Evolutionary conservation across 2,329 filamentous ascomycete genomes (phyloP).

Genomic region (Dothistroma pini): DNA sequence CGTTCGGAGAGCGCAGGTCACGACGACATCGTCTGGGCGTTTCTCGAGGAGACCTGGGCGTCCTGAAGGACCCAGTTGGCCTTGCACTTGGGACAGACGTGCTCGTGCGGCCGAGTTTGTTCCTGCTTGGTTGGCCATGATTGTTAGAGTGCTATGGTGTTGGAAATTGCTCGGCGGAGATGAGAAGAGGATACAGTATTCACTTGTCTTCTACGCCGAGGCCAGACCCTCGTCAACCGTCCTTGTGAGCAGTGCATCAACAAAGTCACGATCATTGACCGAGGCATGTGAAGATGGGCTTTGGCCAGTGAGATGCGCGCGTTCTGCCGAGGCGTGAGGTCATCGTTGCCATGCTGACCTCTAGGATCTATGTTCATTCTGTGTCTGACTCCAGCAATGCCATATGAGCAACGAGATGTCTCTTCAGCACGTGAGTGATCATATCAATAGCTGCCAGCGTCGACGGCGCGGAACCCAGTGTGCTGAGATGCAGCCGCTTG

Average conservation of each 20-base stretch:
- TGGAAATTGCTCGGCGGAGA: not conserved
- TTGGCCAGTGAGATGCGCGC: not conserved
- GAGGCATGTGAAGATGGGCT: not conserved
- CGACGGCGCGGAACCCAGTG: no score
- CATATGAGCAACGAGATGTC: no score
- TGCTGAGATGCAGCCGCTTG: no score
- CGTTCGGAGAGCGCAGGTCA: conserved; percentile 88
- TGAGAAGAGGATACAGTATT: not conserved
- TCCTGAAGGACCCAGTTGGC: conserved; percentile 51
- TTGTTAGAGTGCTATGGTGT: not conserved
- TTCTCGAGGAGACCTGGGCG: conserved; percentile 48
- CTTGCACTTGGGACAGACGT: conserved; percentile 57
- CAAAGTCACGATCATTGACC: conserved; percentile 4
- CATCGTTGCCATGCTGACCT: not conserved
- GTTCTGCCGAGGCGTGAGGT: not conserved
- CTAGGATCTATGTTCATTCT: no score
- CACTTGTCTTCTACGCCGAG: not conserved
- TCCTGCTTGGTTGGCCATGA: conserved; percentile 24
- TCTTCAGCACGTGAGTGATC: no score
- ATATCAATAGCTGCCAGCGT: no score
- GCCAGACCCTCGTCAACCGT: not conserved
- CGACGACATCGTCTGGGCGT: conserved; percentile 69
- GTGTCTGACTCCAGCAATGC: no score
- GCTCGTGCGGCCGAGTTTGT: conserved; percentile 20
- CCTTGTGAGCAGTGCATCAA: conserved; percentile 3